Evolutionary conservation across 129 eudicot genomes (phyloP), one percentile per base, ranked within the genome.

Genomic region (Chrysanthemum seticuspe): DNA sequence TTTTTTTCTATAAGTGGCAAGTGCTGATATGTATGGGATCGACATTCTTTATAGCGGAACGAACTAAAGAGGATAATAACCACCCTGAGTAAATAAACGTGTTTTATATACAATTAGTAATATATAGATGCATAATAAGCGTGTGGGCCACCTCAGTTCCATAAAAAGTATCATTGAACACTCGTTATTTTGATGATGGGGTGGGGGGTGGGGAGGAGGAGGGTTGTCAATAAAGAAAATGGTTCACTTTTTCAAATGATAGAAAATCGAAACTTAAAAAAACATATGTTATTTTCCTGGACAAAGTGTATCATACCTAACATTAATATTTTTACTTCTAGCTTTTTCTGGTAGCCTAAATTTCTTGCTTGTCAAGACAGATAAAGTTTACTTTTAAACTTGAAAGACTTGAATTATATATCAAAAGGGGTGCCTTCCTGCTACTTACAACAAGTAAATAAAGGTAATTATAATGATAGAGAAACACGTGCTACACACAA

Each of bases 1-100:
- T 23, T 62, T 62, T 74, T 74, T 59, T 34, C 15, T 15, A 10
- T 7, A 62, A 31, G 65, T 74, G 13, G 47, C 64, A 64, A 64
- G 13, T 18, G n/a, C 71, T 4, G 47, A 45, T 60, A 63, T 29
- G 12, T 15, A 40, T 34, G 51, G 10, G 23, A 19, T 19, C 21
- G 21, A 15, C 64, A 44, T 44, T 48, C 72, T 45, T 59, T 71
- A 70, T 52, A 36, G 18, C 3, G 53, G 58, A 19, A 56, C 2
- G 8, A 5, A 18, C 14, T 29, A 40, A 16, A 16, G 21, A 27
- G 21, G 13, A 29, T 65, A 61, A 60, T 62, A 48, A 61, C 18
- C 19, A 31, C 60, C 19, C 9, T 62, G 25, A 34, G 15, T 51
- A 36, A 7, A 45, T 7, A 59, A 44, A 59, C 56, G 40, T 45